phyloP scores from a whole-genome alignment of 768 basidiomycete genomes.

The Daedaleopsis sinensis region DNA sequence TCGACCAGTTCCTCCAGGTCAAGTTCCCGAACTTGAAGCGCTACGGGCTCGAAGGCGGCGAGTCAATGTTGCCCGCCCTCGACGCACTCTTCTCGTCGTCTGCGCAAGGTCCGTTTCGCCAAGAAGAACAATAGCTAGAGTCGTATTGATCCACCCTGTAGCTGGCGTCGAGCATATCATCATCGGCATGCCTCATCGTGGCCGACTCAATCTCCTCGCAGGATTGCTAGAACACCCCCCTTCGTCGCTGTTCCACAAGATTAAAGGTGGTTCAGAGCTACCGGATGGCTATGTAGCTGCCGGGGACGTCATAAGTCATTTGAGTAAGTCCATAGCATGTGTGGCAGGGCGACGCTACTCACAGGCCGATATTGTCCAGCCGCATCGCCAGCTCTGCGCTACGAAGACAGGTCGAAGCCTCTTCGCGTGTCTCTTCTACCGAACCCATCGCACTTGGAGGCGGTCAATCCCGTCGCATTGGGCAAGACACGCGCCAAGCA shows the following conservation, averaged over 20 bases:
- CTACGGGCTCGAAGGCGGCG: constrained; percentile 90
- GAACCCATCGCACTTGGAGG: constrained; percentile 85
- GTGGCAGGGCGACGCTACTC: too few relatives aligned
- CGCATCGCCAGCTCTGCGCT: constrained; percentile 64
- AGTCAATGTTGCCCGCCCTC: constrained; percentile 90
- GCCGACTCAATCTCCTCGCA: constrained; percentile 83
- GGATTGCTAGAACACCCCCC: constrained; percentile 72
- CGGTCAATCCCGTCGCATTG: constrained; percentile 83
- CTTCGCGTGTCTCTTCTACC: constrained; percentile 80
- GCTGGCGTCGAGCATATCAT: constrained; percentile 74
- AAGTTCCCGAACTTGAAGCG: constrained; percentile 91
- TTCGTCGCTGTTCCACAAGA: constrained; percentile 81
- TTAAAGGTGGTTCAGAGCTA: constrained; percentile 76
- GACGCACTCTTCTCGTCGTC: constrained; percentile 75
- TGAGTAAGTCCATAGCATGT: constrained; percentile 46
- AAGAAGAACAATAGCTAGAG: background rate
- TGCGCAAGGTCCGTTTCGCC: constrained; percentile 48
- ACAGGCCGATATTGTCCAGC: constrained; percentile 38
- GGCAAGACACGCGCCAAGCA: constrained; percentile 94
- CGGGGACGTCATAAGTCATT: constrained; percentile 89
- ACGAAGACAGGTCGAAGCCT: constrained; percentile 48
- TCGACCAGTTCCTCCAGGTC: constrained; percentile 83
- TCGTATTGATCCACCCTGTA: constrained; percentile 17
- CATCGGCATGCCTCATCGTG: constrained; percentile 87
- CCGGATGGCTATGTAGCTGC: constrained; percentile 67